Evolutionary conservation across 2,329 filamentous ascomycete genomes (phyloP).

Genomic region (Trichoderma asperellum): DNA sequence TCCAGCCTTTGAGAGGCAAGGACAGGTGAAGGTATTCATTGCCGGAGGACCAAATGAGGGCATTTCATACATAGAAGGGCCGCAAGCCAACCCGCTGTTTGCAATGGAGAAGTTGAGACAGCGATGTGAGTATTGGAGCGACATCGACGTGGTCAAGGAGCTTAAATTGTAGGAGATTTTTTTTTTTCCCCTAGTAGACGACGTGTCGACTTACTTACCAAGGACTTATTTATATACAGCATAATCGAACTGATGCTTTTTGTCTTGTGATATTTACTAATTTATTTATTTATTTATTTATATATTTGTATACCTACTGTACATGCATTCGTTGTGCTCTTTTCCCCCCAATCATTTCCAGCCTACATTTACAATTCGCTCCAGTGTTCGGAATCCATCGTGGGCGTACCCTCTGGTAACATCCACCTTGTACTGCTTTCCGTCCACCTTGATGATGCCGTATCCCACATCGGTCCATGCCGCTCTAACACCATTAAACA

Average conservation of each 20-base stretch:
- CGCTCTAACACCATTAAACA: slow-evolving; percentile 53
- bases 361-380: slow-evolving; percentile 53
- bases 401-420: slow-evolving; percentile 60
- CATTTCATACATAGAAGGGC: slow-evolving; percentile 45
- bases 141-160: slow-evolving; percentile 49
- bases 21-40: slow-evolving; percentile 45
- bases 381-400: slow-evolving; percentile 62
- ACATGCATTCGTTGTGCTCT: background rate
- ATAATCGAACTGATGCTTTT: background rate
- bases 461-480: slow-evolving; percentile 63
- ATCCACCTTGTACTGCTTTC: slow-evolving; percentile 60
- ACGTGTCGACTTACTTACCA: background rate
- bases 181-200: too few relatives aligned
- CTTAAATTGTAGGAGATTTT: slow-evolving; percentile 42
- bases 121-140: slow-evolving; percentile 51
- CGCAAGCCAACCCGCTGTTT: slow-evolving; percentile 42
- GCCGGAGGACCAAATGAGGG: slow-evolving; percentile 51
- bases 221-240: background rate
- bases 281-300: background rate
- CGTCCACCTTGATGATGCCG: slow-evolving; percentile 53
- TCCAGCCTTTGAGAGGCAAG: slow-evolving; percentile 40
- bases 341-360: slow-evolving; percentile 27
- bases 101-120: slow-evolving; percentile 48
- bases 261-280: background rate
- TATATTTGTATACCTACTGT: slow-evolving; percentile 4